These are phyloP conservation scores for Themeda triandra DNA, from an alignment of 176 grass and related monocot species.

Conservation along the genomic window DNA sequence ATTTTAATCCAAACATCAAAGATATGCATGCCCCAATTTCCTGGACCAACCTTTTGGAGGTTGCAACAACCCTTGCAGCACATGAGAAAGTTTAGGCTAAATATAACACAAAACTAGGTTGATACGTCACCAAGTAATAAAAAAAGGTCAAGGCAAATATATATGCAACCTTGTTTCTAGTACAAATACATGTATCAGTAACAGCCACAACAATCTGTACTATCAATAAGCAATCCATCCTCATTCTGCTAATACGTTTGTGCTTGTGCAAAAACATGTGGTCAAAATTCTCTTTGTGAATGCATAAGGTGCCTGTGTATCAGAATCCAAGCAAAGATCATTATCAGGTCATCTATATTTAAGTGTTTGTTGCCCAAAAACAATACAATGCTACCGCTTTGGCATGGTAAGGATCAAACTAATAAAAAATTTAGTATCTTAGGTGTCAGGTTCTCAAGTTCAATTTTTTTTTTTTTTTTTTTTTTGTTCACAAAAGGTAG, in stretches of 20 bases:
- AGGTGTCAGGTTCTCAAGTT: slow-evolving; percentile 19
- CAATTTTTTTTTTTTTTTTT: not conserved
- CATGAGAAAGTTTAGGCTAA: not conserved
- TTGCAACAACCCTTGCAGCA: not conserved
- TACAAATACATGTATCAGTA: not conserved
- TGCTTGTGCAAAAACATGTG: not conserved
- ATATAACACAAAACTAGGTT: not conserved
- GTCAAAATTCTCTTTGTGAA: not conserved
- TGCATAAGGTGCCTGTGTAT: not conserved
- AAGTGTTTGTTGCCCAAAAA: slow-evolving; percentile 10
- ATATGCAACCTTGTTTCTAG: not conserved
- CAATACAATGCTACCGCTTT: not conserved
- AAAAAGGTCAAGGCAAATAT: not conserved
- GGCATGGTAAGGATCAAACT: slow-evolving; percentile 18
- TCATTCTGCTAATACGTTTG: not conserved
- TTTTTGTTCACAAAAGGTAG: not conserved
- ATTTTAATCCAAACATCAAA: not conserved
- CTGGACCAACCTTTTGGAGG: not conserved
- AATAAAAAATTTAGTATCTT: not conserved
- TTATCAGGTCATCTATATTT: not conserved
- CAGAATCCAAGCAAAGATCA: slow-evolving; percentile 1
- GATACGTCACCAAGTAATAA: not conserved
- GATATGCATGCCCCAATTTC: not conserved
- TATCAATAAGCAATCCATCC: not conserved
- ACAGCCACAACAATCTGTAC: not conserved